Conservation (phyloP, 257 asterid species). For the Solanum rostratum region DNA sequence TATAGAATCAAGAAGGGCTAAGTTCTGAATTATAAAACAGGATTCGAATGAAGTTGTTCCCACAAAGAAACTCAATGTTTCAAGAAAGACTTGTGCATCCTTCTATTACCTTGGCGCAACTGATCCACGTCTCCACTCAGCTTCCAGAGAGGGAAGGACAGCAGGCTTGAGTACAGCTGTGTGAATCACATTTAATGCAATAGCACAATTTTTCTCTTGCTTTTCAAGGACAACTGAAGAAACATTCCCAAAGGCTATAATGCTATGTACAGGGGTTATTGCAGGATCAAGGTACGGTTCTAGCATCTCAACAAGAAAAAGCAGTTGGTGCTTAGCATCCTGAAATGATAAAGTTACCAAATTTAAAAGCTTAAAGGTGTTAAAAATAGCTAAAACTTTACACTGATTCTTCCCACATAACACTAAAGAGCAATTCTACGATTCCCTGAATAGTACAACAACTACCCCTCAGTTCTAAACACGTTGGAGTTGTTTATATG, state of each 20-base stretch:
- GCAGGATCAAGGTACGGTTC: conserved; percentile 90
- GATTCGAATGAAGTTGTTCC: not conserved
- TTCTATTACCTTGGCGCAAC: conserved; percentile 84
- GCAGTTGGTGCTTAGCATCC: conserved; percentile 75
- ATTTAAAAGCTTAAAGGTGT: not conserved
- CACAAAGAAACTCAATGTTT: not conserved
- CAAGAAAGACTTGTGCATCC: not conserved
- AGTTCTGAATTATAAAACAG: not conserved
- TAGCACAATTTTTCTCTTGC: conserved; percentile 65
- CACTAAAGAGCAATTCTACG: not conserved
- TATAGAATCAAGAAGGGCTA: not conserved
- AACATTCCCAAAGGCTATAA: conserved; percentile 74
- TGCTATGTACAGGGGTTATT: conserved; percentile 70
- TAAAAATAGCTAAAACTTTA: conserved; percentile 1
- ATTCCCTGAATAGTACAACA: not conserved
- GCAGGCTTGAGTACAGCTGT: conserved; percentile 57
- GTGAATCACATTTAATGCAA: conserved; percentile 66
- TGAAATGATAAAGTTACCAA: conserved; percentile 25
- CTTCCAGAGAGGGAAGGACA: conserved; percentile 83
- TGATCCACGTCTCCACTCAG: conserved; percentile 86
- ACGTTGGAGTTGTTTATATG: not conserved
- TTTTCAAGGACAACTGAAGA: conserved; percentile 52
- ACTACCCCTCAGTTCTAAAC: not conserved
- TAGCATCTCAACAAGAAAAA: conserved; percentile 90
- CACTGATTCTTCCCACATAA: not conserved